Conservation (phyloP, 768 basidiomycete species). For the Dioszegia aurantiaca region DNA sequence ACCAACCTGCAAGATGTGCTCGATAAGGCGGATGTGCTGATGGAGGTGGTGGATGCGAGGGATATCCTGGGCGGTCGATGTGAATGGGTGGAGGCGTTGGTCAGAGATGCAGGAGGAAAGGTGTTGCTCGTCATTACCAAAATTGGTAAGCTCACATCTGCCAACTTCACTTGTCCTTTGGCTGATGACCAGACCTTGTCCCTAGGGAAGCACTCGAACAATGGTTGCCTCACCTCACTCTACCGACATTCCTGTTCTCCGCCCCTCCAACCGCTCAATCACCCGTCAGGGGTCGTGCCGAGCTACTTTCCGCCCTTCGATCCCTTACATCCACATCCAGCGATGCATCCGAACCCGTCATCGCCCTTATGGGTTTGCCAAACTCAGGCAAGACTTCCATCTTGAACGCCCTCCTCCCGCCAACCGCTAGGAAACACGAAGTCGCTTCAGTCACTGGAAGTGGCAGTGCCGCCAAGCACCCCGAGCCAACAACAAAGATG, state of each 20-base stretch:
- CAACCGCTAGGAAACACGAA: constrained; percentile 55
- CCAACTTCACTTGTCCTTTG: too few species aligned
- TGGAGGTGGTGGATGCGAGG: constrained; percentile 78
- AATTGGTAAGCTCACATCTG: constrained; percentile 67
- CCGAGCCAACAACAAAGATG: constrained; percentile 69
- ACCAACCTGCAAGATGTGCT: constrained; percentile 66
- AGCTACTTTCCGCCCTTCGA: constrained; percentile 32
- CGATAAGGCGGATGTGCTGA: constrained; percentile 71
- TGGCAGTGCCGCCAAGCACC: constrained; percentile 53
- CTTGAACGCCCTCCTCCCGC: constrained; percentile 69
- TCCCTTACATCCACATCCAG: constrained; percentile 49
- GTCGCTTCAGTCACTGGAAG: constrained; percentile 4
- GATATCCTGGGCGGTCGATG: constrained; percentile 75
- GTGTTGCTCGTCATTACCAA: constrained; percentile 77
- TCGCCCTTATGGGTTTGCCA: constrained; percentile 78
- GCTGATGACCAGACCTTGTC: constrained; percentile 61
- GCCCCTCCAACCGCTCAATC: constrained; percentile 16
- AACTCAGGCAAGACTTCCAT: constrained; percentile 85
- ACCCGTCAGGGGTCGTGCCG: constrained; percentile 32
- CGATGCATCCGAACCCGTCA: constrained; percentile 58
- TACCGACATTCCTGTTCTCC: constrained; percentile 67
- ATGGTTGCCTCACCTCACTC: constrained; percentile 66
- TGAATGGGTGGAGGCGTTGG: constrained; percentile 61
- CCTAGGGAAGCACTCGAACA: constrained; percentile 70
- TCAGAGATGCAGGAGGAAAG: constrained; percentile 55